These are phyloP conservation scores for Bocquillonia castaneifolia DNA, from an alignment of 441 rosid species.

Conservation along the genomic window DNA sequence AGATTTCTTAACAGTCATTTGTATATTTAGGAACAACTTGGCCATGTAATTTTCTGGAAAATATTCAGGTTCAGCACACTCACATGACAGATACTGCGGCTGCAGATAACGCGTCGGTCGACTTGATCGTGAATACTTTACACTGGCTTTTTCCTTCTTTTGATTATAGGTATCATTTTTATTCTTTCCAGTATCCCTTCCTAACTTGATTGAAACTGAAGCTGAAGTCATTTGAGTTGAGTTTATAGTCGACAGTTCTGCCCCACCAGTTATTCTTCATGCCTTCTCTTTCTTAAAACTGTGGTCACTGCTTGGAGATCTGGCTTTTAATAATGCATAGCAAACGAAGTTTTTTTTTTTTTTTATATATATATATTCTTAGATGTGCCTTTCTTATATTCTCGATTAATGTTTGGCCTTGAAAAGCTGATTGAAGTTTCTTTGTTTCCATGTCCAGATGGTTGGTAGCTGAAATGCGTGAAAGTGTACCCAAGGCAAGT, in stretches of 20 bases:
- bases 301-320: slow-evolving; percentile 3
- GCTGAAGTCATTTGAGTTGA: not conserved
- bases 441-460: slow-evolving; percentile 55
- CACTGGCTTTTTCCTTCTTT: slow-evolving; percentile 77
- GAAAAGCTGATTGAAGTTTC: slow-evolving; percentile 25
- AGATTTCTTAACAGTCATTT: not conserved
- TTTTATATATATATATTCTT: not conserved
- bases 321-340: no score
- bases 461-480: slow-evolving; percentile 83
- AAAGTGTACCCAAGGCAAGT: slow-evolving; percentile 90
- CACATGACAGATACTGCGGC: slow-evolving; percentile 91
- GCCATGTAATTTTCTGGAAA: slow-evolving; percentile 18
- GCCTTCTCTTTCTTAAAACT: not conserved
- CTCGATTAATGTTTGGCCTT: slow-evolving; percentile 13
- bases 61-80: slow-evolving; percentile 80
- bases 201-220: not conserved
- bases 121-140: slow-evolving; percentile 66
- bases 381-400: slow-evolving; percentile 1
- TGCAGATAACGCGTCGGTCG: slow-evolving; percentile 84
- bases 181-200: not conserved
- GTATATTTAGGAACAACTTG: slow-evolving; percentile 8
- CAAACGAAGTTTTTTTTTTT: no score
- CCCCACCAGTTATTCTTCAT: not conserved
- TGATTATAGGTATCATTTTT: slow-evolving; percentile 66
- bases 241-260: not conserved